Evolutionary conservation across 2,329 filamentous ascomycete species (phyloP).

Genomic region (Epicoccum nigrum): DNA sequence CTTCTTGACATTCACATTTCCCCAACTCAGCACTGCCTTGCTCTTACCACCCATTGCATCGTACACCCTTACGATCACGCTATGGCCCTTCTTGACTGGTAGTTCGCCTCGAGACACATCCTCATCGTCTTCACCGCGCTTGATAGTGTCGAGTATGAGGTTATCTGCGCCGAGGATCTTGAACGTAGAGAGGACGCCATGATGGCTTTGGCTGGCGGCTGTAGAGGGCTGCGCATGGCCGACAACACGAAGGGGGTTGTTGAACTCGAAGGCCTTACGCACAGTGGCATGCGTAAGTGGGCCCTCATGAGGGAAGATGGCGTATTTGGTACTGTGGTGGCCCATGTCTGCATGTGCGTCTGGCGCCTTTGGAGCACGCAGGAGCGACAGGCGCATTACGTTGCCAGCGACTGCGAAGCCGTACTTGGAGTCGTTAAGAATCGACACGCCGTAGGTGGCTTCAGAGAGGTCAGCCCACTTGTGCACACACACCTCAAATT

Average conservation of each 20-base stretch:
- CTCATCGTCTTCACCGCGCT: constrained; percentile 72
- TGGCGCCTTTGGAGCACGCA: constrained; percentile 88
- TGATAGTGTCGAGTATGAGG: constrained; percentile 85
- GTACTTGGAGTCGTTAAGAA: constrained; percentile 95
- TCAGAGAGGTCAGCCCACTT: constrained; percentile 93
- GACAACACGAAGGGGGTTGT: constrained; percentile 73
- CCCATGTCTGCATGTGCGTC: constrained; percentile 96
- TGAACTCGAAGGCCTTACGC: constrained; percentile 86
- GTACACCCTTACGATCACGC: constrained; percentile 83
- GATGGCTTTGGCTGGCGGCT: constrained; percentile 28
- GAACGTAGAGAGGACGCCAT: constrained; percentile 61
- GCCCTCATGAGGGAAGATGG: constrained; percentile 84
- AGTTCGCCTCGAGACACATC: constrained; percentile 62
- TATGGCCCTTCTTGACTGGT: constrained; percentile 70
- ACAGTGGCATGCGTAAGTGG: constrained; percentile 74
- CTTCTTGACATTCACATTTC: constrained; percentile 71
- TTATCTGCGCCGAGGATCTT: constrained; percentile 68
- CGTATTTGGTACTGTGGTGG: constrained; percentile 83
- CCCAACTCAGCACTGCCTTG: constrained; percentile 71
- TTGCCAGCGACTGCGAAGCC: constrained; percentile 91
- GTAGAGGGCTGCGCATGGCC: constrained; percentile 30
- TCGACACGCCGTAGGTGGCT: constrained; percentile 84
- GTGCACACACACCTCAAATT: constrained; percentile 96
- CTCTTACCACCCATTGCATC: constrained; percentile 85
- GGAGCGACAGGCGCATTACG: constrained; percentile 84